phyloP scores from a whole-genome alignment of 805 yeast genomes.

The Candida nemodendra region DNA sequence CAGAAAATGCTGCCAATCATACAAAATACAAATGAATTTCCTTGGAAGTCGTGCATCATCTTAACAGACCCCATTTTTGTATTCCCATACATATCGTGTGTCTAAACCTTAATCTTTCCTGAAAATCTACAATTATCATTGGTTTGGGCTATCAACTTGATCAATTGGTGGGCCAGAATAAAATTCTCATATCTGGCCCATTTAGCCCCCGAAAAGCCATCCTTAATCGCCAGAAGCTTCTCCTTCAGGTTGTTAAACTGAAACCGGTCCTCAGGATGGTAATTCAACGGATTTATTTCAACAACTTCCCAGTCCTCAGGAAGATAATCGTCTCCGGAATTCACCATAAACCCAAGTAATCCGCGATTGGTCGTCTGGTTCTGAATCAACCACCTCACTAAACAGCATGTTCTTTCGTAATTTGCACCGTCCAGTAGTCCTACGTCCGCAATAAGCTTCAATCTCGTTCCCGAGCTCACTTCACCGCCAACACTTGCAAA shows the following conservation, averaged over 20 bases:
- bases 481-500: constrained; percentile 3
- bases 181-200: constrained; percentile 13
- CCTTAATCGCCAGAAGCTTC: constrained; percentile 24
- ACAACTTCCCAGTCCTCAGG: constrained; percentile 13
- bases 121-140: too few relatives aligned
- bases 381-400: constrained; percentile 18
- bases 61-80: too few relatives aligned
- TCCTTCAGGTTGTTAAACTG: constrained; percentile 24
- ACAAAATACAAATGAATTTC: too few relatives aligned
- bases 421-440: constrained; percentile 14
- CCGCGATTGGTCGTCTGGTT: constrained; percentile 16
- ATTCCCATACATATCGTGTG: too few relatives aligned
- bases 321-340: constrained; percentile 40
- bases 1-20: too few relatives aligned
- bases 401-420: constrained; percentile 4
- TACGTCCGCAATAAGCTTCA: constrained; percentile 30
- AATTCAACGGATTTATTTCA: constrained; percentile 17
- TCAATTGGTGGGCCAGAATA: constrained; percentile 17
- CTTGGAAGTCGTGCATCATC: too few relatives aligned
- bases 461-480: constrained; percentile 10
- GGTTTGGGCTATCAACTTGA: constrained; percentile 12
- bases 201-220: neutral
- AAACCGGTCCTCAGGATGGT: constrained; percentile 11
- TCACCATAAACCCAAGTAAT: constrained; percentile 39
- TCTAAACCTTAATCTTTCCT: too few relatives aligned